Evolutionary conservation across 768 basidiomycete genomes (phyloP), one percentile per base, ranked within the genome.

Genomic region (Lentinula sp.): DNA sequence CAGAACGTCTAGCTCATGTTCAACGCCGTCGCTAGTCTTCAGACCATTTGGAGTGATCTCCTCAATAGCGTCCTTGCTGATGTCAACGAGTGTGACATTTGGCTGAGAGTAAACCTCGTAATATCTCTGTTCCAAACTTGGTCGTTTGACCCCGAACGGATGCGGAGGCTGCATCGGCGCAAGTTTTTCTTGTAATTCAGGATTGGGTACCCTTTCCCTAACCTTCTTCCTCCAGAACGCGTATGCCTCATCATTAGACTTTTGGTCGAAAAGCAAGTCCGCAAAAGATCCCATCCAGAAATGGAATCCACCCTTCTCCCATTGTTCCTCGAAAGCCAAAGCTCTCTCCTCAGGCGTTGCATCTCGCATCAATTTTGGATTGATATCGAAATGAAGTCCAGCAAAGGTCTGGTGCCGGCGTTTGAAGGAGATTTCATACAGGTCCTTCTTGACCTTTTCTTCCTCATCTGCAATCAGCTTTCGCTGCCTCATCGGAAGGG

Each of bases 261-360:
- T 43, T 35, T 53, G 21, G 43, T 54, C 34, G 1, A 39, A 5
- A 5, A 43, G 6, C 3, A 62, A 10, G 31, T 67, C 63, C 3
- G 23, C 35, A 21, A 56, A 67, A n/a, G 31, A 35, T 5, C 42
- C 42, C 5, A 62, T 18, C 45, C 45, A 60, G 15, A 60, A 45
- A 10, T 51, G 21, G 37, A 65, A 62, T 9, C 66, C 64, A 11
- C 66, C 65, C 43, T 40, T 56, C 3, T 51, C 40, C 64, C 63
- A 67, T 2, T 60, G 50, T 3, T 65, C 58, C 34, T 67, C 63
- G 10, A 55, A 62, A 48, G 18, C n/a, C 3, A 64, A 45, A 11
- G 28, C 40, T 13, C 64, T 61, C 21, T 65, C 63, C 40, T 65
- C 64, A 1, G 64, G 58, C 1, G 64, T 53, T 6, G 51, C 54